Evolutionary conservation across 2,329 filamentous ascomycete species (phyloP).

Genomic region (Aureobasidium melanogenum): DNA sequence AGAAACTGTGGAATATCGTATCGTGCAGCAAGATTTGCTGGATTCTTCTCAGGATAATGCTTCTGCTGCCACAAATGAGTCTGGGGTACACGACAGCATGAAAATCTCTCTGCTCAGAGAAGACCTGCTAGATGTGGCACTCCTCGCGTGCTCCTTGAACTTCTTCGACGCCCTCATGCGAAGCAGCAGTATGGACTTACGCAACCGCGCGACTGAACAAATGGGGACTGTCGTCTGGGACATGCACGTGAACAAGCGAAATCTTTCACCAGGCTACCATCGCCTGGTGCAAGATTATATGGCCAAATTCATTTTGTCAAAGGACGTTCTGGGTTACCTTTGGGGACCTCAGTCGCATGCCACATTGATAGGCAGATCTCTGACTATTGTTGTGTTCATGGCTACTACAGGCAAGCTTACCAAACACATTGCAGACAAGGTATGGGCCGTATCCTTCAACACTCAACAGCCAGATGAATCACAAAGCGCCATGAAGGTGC

Average conservation of each 20-base stretch:
- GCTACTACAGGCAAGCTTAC: constrained; percentile 69
- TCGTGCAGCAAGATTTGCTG: constrained; percentile 9
- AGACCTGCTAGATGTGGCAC: constrained; percentile 8
- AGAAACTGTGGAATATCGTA: neutral
- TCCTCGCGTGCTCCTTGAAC: constrained; percentile 60
- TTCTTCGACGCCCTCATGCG: constrained; percentile 63
- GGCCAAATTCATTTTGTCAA: constrained; percentile 58
- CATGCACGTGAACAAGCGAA: constrained; percentile 44
- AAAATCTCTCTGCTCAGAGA: neutral
- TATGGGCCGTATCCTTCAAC: constrained; percentile 75
- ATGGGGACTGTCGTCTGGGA: constrained; percentile 64
- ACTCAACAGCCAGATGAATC: constrained; percentile 80
- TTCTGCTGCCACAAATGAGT: constrained; percentile 38
- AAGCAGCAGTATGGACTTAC: constrained; percentile 83
- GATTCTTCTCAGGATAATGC: constrained; percentile 14
- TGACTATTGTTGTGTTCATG: constrained; percentile 80
- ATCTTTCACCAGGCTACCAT: constrained; percentile 29
- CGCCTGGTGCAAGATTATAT: constrained; percentile 55
- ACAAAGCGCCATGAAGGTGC: constrained; percentile 66
- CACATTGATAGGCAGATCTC: constrained; percentile 72
- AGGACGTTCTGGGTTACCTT: constrained; percentile 74
- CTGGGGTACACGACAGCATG: neutral
- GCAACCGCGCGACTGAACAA: constrained; percentile 65
- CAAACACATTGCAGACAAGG: constrained; percentile 61
- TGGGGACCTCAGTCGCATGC: constrained; percentile 86